Conservation (phyloP, 305 asterid species). For the Fraxinus dipetala region DNA sequence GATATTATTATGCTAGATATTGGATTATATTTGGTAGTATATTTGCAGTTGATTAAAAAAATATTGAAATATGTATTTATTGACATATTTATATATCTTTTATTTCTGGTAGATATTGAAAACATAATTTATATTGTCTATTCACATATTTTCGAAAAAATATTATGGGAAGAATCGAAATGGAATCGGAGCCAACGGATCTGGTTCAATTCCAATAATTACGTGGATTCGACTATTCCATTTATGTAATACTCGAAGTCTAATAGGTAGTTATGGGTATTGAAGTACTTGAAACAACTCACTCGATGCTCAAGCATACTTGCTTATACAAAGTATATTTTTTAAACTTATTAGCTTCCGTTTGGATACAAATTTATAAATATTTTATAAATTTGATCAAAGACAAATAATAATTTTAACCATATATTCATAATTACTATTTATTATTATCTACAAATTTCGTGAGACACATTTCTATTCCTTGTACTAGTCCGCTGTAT, state of each 20-base stretch:
- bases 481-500: neutral
- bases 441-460: too few species aligned
- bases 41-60: too few species aligned
- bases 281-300: neutral
- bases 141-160: neutral
- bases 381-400: neutral
- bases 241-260: neutral
- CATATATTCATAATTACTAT: neutral
- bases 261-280: neutral
- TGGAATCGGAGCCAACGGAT: neutral
- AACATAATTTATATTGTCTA: too few species aligned
- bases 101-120: too few species aligned
- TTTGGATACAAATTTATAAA: neutral
- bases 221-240: neutral
- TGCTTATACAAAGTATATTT: neutral
- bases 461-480: neutral
- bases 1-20: neutral
- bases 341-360: neutral
- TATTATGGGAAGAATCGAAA: too few species aligned
- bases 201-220: neutral
- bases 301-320: neutral
- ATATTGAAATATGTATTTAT: neutral
- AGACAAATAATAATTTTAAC: neutral
- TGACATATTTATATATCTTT: neutral
- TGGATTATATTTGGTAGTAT: neutral